Evolutionary conservation across 2,329 filamentous ascomycete genomes (phyloP).

Genomic region (Trichoderma sp.): DNA sequence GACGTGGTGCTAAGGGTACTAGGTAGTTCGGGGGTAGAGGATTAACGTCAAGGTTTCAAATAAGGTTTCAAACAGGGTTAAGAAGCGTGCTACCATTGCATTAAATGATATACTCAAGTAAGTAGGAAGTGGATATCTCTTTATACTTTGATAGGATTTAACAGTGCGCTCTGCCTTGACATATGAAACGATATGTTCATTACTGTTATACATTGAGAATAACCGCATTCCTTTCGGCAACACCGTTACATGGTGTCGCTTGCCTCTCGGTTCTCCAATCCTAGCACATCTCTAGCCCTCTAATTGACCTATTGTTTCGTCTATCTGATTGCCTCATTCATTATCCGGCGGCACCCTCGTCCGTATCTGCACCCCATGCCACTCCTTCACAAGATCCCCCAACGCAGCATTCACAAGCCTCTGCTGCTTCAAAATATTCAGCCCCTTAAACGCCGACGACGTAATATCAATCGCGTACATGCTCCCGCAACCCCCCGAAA

Average conservation of each 20-base stretch:
- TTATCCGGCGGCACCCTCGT: conserved; percentile 51
- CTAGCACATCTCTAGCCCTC: not conserved
- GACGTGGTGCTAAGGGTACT: not conserved
- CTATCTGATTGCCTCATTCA: not conserved
- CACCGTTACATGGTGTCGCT: too few species aligned
- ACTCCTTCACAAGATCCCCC: conserved; percentile 70
- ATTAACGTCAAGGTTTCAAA: too few species aligned
- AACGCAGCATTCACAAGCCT: conserved; percentile 73
- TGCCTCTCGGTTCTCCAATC: not conserved
- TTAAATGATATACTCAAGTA: too few species aligned
- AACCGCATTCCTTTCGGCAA: too few species aligned
- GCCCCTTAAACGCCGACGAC: conserved; percentile 66
- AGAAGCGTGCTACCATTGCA: too few species aligned
- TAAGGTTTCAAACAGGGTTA: too few species aligned
- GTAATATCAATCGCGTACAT: conserved; percentile 84
- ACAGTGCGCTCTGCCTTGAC: too few species aligned
- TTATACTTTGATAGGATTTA: too few species aligned
- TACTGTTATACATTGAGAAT: too few species aligned
- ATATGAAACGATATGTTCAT: too few species aligned
- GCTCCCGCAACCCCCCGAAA: conserved; percentile 78
- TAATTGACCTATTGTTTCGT: not conserved
- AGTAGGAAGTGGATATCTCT: not conserved
- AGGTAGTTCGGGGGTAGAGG: too few species aligned
- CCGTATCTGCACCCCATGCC: conserved; percentile 80
- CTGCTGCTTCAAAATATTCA: conserved; percentile 76